Base-by-base conservation (phyloP, 768 basidiomycete species). In the Termitomyces sp. region DNA sequence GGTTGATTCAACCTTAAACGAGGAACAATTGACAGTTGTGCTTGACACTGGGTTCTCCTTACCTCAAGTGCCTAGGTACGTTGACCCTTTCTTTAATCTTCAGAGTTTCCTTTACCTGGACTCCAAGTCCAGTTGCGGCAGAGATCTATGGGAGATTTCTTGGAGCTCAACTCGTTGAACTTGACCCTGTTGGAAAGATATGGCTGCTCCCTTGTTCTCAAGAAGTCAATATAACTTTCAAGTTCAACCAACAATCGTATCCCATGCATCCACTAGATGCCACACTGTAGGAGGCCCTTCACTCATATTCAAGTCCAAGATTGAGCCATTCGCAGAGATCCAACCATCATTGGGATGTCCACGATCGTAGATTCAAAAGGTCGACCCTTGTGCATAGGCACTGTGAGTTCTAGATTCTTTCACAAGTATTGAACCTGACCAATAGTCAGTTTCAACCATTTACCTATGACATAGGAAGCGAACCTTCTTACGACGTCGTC, bases 31-130 rank as follows among this genome's bases (percentile, higher is more conserved):
- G 8, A 86, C 85, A 1, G 80, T 80, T 4, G 74, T 90, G 3
- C 72, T 90, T 32, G 89, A 91, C 65, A 84, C 85, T 4, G 88
- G 89, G 0, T 89, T 86, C 67, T 78, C 85, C 0, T 72, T 88
- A 2, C 80, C 85, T 13, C 87, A 88, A 65, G 76, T 88, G 40
- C 76, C 84, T 52, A 61, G 72, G 81, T 82, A 66, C 47, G 73
- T 66, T 2, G 6, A 40, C 6, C 20, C 47, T 49, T 20, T 54
- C 50, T 58, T 42, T 57, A 18, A 18, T 18, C 12, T 3, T 18
- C 43, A 60, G 20, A 56, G 28, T 30, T 32, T 6, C 22, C 16
- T 18, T 62, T 38, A 50, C 42, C 53, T 12, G 33, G 30, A 65
- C 63, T 61, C 53, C 10, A 66, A 82, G 83, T 56, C 53, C 64